Evolutionary conservation across 2,329 filamentous ascomycete genomes (phyloP).

Genomic region (Nemania sp.): DNA sequence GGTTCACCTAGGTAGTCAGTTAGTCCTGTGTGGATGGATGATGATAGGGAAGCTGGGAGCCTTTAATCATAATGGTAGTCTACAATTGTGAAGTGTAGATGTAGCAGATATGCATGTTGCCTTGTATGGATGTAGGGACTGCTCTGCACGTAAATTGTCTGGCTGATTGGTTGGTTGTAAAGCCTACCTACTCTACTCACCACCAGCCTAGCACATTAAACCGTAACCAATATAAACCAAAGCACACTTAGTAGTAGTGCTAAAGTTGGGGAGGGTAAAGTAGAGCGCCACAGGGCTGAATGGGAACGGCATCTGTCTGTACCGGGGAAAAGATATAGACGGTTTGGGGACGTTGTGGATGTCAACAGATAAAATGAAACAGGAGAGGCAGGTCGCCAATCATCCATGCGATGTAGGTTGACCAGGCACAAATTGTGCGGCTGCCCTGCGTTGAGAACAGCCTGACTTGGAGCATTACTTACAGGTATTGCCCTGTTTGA

Average conservation of each 20-base stretch:
- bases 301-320: not conserved
- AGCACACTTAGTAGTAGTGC: too few species aligned
- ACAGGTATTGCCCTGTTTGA: too few species aligned
- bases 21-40: conserved; percentile 2
- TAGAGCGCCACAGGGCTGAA: not conserved
- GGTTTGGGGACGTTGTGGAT: not conserved
- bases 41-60: not conserved
- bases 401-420: not conserved
- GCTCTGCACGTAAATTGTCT: too few species aligned
- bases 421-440: not conserved
- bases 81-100: not conserved
- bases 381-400: not conserved
- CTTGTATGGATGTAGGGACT: not conserved
- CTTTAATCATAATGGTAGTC: too few species aligned
- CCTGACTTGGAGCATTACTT: not conserved
- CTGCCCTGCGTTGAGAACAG: not conserved
- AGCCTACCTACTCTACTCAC: too few species aligned
- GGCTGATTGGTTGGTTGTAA: too few species aligned
- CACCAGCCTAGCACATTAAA: too few species aligned
- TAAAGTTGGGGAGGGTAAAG: too few species aligned
- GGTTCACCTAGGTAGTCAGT: too few species aligned
- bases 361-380: conserved; percentile 5
- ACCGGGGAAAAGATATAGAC: not conserved
- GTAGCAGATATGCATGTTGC: not conserved
- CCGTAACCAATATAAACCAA: too few species aligned